These are phyloP conservation scores for Pisolithus sp. DNA, from an alignment of 768 basidiomycete genomes.

Conservation along the genomic window DNA sequence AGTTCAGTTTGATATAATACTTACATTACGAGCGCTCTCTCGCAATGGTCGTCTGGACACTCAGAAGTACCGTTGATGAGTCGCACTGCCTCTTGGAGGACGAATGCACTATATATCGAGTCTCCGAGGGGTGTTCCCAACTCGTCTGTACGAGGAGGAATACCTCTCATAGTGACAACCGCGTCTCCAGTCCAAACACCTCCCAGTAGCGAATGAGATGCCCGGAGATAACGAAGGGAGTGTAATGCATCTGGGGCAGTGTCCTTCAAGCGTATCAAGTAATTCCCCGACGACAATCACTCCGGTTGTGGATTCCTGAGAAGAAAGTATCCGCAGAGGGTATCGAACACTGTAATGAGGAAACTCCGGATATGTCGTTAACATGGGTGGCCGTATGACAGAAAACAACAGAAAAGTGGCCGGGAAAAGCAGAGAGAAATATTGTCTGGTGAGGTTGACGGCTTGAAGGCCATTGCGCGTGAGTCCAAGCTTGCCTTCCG, in stretches of 20 bases:
- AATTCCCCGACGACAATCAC: constrained; percentile 77
- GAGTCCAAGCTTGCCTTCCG: not conserved
- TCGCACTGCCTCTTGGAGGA: constrained; percentile 80
- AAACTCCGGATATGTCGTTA: constrained; percentile 45
- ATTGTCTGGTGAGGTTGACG: not conserved
- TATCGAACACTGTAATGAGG: constrained; percentile 47
- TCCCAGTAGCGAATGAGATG: constrained; percentile 58
- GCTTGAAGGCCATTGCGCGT: not conserved
- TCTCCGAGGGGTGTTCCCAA: constrained; percentile 56
- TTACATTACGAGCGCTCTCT: constrained; percentile 70
- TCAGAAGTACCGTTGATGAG: constrained; percentile 50
- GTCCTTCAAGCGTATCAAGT: constrained; percentile 33
- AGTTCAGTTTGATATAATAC: constrained; percentile 13
- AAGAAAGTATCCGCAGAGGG: constrained; percentile 61
- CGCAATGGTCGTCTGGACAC: constrained; percentile 29
- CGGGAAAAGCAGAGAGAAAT: constrained; percentile 16
- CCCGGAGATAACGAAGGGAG: constrained; percentile 56
- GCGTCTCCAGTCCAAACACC: constrained; percentile 73
- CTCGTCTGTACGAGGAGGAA: constrained; percentile 41
- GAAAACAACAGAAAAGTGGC: constrained; percentile 34
- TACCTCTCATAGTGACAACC: constrained; percentile 37
- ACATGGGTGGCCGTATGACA: constrained; percentile 46
- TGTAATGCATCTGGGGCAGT: constrained; percentile 31
- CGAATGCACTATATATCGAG: constrained; percentile 79
- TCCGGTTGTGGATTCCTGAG: constrained; percentile 70